Evolutionary conservation across 805 yeast species (phyloP), one percentile per base, ranked within the genome.

Genomic region (Groenewaldozyma tartarivorans): DNA sequence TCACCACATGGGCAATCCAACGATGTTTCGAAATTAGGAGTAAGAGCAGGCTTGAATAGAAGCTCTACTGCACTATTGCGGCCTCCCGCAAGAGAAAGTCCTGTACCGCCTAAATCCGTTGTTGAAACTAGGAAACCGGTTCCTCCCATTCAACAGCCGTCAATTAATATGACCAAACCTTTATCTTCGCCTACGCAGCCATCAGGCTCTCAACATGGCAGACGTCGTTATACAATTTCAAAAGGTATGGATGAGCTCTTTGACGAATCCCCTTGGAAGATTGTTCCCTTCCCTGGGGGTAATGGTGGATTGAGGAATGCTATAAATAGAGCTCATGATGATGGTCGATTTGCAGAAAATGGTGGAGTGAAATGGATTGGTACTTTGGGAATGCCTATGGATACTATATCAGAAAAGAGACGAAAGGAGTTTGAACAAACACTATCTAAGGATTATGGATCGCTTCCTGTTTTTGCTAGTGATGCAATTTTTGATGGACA

Each of bases 281-380:
- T 88, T 20, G 79, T 76, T 2, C 72, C 72, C n/a, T 74, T 77
- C 33, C 68, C 63, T 5, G 77, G 77, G 48, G 95, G 96, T 5
- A 92, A 92, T 55, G 94, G 88, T 24, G 92, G 95, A 5, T 69
- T 92, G 52, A 74, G 75, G 46, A 90, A 92, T 50, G 96, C 97
- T 0, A 74, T 92, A 13, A 70, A 72, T 36, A 63, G 80, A 4
- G 81, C 90, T 0, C 53, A 61, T 0, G 63, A 67, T 7, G 57
- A 55, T 4, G 31, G 37, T 2, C 17, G 32, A 6, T 20, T 38
- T 4, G 24, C 27, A 4, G n/a, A n/a, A n/a, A 18, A 18, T 11
- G 44, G 61, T 18, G 59, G 66, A 35, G 55, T 62, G 4, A 67
- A 66, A 36, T 90, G 96, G 95, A 74, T 90, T 1, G 98, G 98